Evolutionary conservation across 148 eudicot genomes (phyloP).

Genomic region (Chenopodium berlandieri): DNA sequence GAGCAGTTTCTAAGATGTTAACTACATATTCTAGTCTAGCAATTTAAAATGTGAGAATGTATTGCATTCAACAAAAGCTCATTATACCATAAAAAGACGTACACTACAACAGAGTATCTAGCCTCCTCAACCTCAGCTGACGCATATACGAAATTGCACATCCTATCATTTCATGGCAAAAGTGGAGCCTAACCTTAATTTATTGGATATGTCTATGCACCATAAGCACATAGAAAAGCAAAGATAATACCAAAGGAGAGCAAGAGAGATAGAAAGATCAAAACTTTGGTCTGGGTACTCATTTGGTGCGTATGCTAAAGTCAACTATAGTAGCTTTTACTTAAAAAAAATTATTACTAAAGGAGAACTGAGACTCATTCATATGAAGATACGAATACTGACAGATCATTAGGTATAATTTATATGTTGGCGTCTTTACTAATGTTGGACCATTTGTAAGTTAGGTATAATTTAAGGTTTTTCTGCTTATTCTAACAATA

Average conservation of each 20-base stretch:
- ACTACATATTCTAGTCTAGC: neutral
- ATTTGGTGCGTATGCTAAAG: too few relatives aligned
- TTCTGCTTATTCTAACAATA: too few relatives aligned
- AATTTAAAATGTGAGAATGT: neutral
- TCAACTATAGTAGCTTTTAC: too few relatives aligned
- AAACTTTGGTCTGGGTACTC: too few relatives aligned
- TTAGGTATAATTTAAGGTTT: too few relatives aligned
- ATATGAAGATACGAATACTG: too few relatives aligned
- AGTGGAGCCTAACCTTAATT: neutral
- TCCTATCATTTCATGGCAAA: neutral
- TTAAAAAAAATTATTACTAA: too few relatives aligned
- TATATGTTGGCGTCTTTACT: too few relatives aligned
- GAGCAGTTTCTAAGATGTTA: too few relatives aligned
- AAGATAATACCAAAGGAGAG: neutral
- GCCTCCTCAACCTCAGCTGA: neutral
- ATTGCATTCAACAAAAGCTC: neutral
- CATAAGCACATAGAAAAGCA: neutral
- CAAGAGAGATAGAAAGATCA: neutral
- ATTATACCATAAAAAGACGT: neutral
- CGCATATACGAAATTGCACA: neutral
- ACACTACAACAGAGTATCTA: neutral
- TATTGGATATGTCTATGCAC: neutral
- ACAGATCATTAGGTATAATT: too few relatives aligned
- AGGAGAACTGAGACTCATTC: too few relatives aligned
- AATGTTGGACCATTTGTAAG: too few relatives aligned